Conservation (phyloP, 1,284 basidiomycete genomes). For the Peniophora sp. region DNA sequence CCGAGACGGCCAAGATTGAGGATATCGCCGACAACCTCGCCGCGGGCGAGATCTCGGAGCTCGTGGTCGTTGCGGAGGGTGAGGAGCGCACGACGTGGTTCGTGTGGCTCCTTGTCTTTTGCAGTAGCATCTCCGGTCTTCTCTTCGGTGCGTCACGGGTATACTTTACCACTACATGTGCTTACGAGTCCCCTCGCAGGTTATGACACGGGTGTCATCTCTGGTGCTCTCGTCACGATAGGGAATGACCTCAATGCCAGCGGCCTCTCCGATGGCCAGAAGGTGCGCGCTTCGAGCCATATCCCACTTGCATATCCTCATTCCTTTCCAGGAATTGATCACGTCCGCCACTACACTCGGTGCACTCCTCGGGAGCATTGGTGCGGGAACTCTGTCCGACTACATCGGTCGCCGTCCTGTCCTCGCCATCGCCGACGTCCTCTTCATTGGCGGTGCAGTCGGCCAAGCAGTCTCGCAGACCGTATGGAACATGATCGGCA, state of each 20-base stretch:
- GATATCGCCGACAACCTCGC: conserved; percentile 5
- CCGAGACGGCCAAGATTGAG: background rate
- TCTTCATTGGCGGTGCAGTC: conserved; percentile 73
- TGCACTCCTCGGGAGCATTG: conserved; percentile 67
- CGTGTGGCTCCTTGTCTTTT: conserved; percentile 60
- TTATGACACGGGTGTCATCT: conserved; percentile 77
- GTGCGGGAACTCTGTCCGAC: conserved; percentile 65
- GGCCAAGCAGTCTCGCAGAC: conserved; percentile 59
- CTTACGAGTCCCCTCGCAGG: conserved; percentile 31
- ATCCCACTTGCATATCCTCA: background rate
- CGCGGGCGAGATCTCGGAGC: conserved; percentile 9
- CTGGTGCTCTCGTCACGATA: conserved; percentile 70
- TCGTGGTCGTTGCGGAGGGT: conserved; percentile 10
- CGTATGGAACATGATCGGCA: conserved; percentile 70
- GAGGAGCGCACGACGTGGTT: conserved; percentile 66
- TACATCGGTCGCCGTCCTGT: conserved; percentile 65
- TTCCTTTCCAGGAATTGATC: conserved; percentile 56
- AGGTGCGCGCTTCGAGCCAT: conserved; percentile 31
- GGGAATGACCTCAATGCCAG: conserved; percentile 58
- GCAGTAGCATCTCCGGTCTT: conserved; percentile 67
- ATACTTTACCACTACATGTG: background rate
- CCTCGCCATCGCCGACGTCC: conserved; percentile 61
- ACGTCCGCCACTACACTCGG: conserved; percentile 78
- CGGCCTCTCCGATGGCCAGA: conserved; percentile 54
- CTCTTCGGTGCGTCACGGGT: conserved; percentile 53